These are phyloP conservation scores for Baorangia bicolor DNA, from an alignment of 768 basidiomycete species.

Conservation along the genomic window DNA sequence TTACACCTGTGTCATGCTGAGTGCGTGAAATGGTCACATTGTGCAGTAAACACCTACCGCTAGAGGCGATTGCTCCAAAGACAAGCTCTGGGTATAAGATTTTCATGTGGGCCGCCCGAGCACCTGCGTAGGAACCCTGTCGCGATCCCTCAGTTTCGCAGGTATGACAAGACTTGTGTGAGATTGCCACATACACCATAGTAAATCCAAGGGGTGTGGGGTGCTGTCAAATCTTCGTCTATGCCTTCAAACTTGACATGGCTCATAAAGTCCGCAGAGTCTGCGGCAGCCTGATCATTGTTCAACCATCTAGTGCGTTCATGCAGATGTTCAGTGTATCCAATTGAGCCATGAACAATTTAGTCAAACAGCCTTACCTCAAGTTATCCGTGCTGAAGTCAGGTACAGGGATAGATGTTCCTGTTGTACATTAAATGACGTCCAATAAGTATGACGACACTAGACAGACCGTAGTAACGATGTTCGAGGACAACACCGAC, in stretches of 20 bases:
- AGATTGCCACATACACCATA: constrained; percentile 66
- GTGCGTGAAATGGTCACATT: neutral
- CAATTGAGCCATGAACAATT: neutral
- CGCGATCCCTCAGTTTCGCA: neutral
- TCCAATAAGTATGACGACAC: neutral
- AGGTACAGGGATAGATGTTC: constrained; percentile 69
- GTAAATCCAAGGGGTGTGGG: constrained; percentile 84
- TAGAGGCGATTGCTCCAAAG: constrained; percentile 86
- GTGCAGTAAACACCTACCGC: constrained; percentile 46
- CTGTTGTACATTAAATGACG: constrained; percentile 34
- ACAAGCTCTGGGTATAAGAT: constrained; percentile 86
- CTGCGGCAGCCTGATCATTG: constrained; percentile 85
- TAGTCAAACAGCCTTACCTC: constrained; percentile 42
- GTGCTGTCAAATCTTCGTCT: constrained; percentile 66
- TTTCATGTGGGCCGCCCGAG: constrained; percentile 89
- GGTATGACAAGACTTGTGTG: neutral
- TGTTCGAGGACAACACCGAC: constrained; percentile 92
- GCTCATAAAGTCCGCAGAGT: constrained; percentile 90
- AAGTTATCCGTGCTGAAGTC: constrained; percentile 83
- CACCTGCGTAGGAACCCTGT: constrained; percentile 89
- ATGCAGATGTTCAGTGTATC: constrained; percentile 4
- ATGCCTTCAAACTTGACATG: constrained; percentile 75
- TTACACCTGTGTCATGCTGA: constrained; percentile 56
- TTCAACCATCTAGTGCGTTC: constrained; percentile 66
- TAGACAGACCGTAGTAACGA: constrained; percentile 71